Base-by-base conservation (phyloP, 345 rosid species). In the Brassica rapa region DNA sequence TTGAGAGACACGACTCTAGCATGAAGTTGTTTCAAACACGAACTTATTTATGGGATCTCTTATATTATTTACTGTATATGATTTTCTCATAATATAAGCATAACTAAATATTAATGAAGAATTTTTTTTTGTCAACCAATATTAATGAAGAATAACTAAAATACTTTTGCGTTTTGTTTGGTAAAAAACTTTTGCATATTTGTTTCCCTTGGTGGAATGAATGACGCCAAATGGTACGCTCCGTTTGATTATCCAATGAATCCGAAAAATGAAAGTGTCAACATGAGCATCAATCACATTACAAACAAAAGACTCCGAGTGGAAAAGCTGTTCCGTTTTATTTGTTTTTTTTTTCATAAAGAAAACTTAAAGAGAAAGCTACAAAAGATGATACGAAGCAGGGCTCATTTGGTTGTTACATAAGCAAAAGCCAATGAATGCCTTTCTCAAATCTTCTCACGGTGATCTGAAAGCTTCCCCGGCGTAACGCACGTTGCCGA, bases 381-480 rank as follows among this genome's bases (percentile, higher is more conserved):
- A 79, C 62, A 79, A 41, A 72, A 16, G 67, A 66, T 71, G 76
- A 56, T 56, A 64, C 27, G 43, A 66, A 51, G 16, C 46, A 51
- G 5, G 56, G 8, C 57, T 72, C 82, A 60, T 30, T 66, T 60
- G 56, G 24, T 11, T 73, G 29, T 24, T 4, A 66, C 46, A 73
- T 67, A 16, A 61, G 75, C 75, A 70, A 65, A 72, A 66, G 56
- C 57, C 73, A 66, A 66, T 24, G 56, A 78, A 32, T n/a, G 16
- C 15, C 55, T 66, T 62, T 68, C 81, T 51, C 53, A 62, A 41
- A 9, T 55, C 60, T 75, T 67, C 71, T 81, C 82, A 96, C 3
- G 97, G 96, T 49, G 96, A 91, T 84, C 99, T 85, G 89, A 96
- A 96, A 79, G 84, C 86, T 84, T 84, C 89, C 0, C 98, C 98